Evolutionary conservation across 2,329 filamentous ascomycete genomes (phyloP), one percentile per base, ranked within the genome.

Genomic region (Colletotrichum noveboracense): DNA sequence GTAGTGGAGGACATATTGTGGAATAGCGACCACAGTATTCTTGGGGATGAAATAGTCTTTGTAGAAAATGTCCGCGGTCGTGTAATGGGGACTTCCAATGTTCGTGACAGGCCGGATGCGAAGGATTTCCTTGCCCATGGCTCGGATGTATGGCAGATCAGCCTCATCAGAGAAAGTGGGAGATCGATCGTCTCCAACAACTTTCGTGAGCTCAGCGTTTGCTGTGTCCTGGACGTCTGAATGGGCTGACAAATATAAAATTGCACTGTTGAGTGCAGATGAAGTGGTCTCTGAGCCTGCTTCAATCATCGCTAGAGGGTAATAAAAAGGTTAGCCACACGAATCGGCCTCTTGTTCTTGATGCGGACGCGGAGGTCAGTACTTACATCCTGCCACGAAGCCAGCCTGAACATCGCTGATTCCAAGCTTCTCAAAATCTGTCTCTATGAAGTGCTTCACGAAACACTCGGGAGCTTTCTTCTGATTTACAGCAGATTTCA

Each of bases 51-150:
- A 56, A 36, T 70, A 66, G 34, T 69, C 66, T n/a, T 66, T 67
- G 36, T 70, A 75, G 13, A 61, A 64, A 52, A 70, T 9, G 13
- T 66, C 72, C 14, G 69, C 26, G 12, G 28, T 66, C 26, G 60
- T 64, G n/a, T 24, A 58, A 30, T 71, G 69, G 7, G 69, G 61
- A 16, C 62, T 55, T 7, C 36, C 69, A n/a, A 89, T 85, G 58
- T 88, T 87, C 18, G 87, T 86, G 1, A 90, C 87, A 0, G 89
- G 88, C 10, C 89, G 85, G 88, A 90, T 91, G 3, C 90, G 85
- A 9, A 91, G 81, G 3, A 88, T 85, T 77, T 92, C 91, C 75
- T 91, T 91, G 32, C 91, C 86, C 14, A 89, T 85, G 3, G 88
- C 88, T 30, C 86, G 84, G 38, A 91, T 80, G 78, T 91, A 92